Conservation (phyloP, 306 rosid genomes). For the Comarum palustre region DNA sequence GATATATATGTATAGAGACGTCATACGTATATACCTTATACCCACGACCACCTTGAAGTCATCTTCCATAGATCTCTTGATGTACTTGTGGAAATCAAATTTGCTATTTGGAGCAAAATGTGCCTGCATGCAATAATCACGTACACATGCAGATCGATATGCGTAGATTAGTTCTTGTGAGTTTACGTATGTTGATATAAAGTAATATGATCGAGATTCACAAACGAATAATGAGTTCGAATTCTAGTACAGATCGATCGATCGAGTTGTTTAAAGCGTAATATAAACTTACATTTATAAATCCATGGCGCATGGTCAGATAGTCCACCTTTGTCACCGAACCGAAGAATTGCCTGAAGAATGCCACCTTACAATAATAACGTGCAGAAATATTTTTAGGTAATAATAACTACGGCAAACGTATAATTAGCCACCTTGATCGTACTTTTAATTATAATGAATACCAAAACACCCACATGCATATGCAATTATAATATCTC, state of each 20-base stretch:
- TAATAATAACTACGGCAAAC: too few relatives aligned
- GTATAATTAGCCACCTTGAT: too few relatives aligned
- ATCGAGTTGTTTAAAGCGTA: too few relatives aligned
- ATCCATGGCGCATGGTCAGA: constrained; percentile 64
- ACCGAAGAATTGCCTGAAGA: constrained; percentile 56
- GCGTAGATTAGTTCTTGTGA: background rate
- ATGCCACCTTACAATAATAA: constrained; percentile 42
- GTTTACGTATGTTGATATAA: background rate
- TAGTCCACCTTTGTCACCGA: constrained; percentile 72
- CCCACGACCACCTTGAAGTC: constrained; percentile 72
- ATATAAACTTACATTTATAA: constrained; percentile 65
- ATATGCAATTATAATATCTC: too few relatives aligned
- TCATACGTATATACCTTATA: constrained; percentile 38
- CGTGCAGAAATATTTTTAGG: too few relatives aligned
- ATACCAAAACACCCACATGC: too few relatives aligned
- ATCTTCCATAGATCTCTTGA: constrained; percentile 72
- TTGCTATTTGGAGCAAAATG: constrained; percentile 57
- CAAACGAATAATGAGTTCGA: too few relatives aligned
- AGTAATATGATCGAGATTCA: too few relatives aligned
- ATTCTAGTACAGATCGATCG: too few relatives aligned
- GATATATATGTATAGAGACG: background rate
- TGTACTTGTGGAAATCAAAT: constrained; percentile 68
- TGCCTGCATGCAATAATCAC: constrained; percentile 46
- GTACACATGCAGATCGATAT: too few relatives aligned
- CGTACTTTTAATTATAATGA: too few relatives aligned